A percentile compares a stretch with the other conserved stretches of the same genome.
These are phyloP conservation scores for Quercus robur DNA, from an alignment of 306 rosid genomes.

Conservation along the genomic window DNA sequence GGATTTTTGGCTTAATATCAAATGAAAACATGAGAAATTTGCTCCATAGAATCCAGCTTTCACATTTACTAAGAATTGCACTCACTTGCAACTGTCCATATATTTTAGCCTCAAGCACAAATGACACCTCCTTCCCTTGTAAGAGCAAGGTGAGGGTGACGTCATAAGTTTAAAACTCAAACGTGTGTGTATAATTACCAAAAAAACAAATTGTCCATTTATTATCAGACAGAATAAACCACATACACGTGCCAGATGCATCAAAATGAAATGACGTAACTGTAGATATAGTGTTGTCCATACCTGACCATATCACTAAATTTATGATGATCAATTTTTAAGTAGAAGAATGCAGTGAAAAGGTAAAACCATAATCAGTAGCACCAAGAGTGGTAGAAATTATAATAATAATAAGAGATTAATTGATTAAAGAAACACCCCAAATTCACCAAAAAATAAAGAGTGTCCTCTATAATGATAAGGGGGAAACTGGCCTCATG, in stretches of 20 bases:
- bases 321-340: background rate
- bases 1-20: background rate
- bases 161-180: too few species aligned
- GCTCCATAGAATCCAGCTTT: background rate
- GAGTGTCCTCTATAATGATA: background rate
- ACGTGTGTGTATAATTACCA: too few species aligned
- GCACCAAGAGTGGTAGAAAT: background rate
- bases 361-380: background rate
- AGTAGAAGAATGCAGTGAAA: background rate
- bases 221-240: background rate
- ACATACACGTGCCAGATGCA: background rate
- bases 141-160: too few species aligned
- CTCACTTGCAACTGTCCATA: background rate
- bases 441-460: background rate
- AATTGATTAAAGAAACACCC: background rate
- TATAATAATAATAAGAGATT: background rate
- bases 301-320: background rate
- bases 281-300: background rate
- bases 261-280: background rate
- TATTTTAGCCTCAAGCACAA: background rate
- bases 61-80: background rate
- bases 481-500: background rate
- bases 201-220: background rate
- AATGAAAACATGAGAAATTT: background rate
- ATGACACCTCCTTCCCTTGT: too few species aligned